A percentile compares a stretch with the other conserved stretches of the same genome.
These are phyloP conservation scores for Xylaria sp. DNA, from an alignment of 2,329 filamentous ascomycete species.

Conservation along the genomic window DNA sequence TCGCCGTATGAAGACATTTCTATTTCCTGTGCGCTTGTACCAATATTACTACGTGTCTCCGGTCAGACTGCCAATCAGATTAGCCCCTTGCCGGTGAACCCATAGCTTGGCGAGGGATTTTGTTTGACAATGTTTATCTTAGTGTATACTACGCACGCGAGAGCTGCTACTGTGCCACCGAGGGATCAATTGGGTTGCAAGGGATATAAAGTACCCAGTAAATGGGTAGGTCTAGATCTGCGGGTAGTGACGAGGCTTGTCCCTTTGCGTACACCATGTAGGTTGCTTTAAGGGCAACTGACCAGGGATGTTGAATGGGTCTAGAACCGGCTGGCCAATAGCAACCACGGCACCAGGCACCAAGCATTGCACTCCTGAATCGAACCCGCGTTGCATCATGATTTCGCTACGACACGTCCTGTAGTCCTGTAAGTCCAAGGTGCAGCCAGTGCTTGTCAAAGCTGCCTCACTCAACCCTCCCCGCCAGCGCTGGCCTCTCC, in stretches of 20 bases:
- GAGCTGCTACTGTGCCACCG: constrained; percentile 15
- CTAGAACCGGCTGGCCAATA: not conserved
- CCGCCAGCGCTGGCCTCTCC: not conserved
- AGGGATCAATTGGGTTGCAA: not conserved
- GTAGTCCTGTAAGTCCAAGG: not conserved
- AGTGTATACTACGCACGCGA: not conserved
- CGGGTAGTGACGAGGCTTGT: not conserved
- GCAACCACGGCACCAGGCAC: constrained; percentile 1
- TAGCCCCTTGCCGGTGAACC: not conserved
- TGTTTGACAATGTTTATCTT: constrained; percentile 13
- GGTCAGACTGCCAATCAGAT: not conserved
- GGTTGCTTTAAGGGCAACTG: too few species aligned
- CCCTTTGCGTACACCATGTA: too few species aligned
- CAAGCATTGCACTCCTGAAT: constrained; percentile 15
- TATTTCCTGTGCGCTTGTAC: not conserved
- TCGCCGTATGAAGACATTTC: not conserved
- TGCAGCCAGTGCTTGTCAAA: constrained; percentile 2
- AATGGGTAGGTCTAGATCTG: not conserved
- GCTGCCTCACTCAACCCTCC: too few species aligned
- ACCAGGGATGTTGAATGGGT: constrained; percentile 18
- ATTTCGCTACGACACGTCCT: constrained; percentile 30
- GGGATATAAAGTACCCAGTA: not conserved
- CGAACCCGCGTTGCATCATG: constrained; percentile 31
- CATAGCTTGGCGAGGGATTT: constrained; percentile 10
- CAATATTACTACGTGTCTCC: not conserved